Evolutionary conservation across 257 asterid genomes (phyloP).

Genomic region (Nicotiana tabacum): DNA sequence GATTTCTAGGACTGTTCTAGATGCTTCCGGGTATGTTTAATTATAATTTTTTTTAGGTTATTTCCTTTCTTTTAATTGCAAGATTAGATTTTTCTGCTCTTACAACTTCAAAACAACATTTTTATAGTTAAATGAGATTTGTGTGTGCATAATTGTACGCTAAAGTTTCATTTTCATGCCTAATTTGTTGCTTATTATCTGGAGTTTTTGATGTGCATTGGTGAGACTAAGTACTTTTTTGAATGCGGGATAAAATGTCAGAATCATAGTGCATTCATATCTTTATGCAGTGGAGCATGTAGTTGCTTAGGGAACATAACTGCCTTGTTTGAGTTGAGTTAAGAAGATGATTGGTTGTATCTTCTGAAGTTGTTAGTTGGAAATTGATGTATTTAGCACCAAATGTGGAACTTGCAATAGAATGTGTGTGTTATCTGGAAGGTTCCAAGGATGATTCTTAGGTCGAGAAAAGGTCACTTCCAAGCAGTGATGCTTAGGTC

Average conservation of each 20-base stretch:
- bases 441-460: background rate
- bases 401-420: background rate
- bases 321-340: background rate
- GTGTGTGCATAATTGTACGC: background rate
- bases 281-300: background rate
- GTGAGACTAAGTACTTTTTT: background rate
- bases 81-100: background rate
- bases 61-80: constrained; percentile 1
- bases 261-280: background rate
- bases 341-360: background rate
- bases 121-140: background rate
- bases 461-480: background rate
- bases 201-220: background rate
- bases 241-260: background rate
- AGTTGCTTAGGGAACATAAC: background rate
- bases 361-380: background rate
- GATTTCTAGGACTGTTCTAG: constrained; percentile 67
- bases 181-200: background rate
- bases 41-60: background rate
- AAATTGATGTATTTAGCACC: background rate
- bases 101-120: background rate
- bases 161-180: background rate
- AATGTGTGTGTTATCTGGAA: background rate
- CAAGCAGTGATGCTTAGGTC: background rate
- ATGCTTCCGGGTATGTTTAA: constrained; percentile 61